Percentiles rank a stretch among this genome's conserved stretches.
These are phyloP conservation scores for Tylopilus intermedius DNA, from an alignment of 768 basidiomycete species.

Conservation along the genomic window DNA sequence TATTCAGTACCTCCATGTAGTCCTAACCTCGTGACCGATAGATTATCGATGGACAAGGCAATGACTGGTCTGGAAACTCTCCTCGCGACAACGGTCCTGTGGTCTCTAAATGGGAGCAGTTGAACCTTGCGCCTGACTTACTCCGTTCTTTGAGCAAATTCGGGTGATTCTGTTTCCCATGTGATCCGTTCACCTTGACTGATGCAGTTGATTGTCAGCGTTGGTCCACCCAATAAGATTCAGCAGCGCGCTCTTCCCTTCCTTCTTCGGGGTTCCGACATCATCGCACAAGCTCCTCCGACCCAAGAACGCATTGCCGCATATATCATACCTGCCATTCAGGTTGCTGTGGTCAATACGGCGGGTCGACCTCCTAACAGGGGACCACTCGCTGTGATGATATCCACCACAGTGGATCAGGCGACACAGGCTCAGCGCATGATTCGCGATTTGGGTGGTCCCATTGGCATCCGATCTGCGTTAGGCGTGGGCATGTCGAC, in stretches of 20 bases:
- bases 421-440: constrained; percentile 95
- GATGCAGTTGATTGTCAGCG: constrained; percentile 41
- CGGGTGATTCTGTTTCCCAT: constrained; percentile 55
- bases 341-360: constrained; percentile 68
- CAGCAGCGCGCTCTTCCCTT: constrained; percentile 96
- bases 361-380: constrained; percentile 52
- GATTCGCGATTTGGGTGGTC: constrained; percentile 89
- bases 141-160: constrained; percentile 88
- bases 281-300: constrained; percentile 97
- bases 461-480: constrained; percentile 87
- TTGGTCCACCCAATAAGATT: constrained; percentile 98
- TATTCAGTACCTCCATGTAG: constrained; percentile 3
- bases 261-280: constrained; percentile 88
- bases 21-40: constrained; percentile 27
- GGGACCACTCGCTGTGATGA: constrained; percentile 83
- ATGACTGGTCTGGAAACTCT: constrained; percentile 48
- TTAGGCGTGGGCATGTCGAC: constrained; percentile 80
- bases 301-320: constrained; percentile 98
- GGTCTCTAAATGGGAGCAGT: constrained; percentile 94
- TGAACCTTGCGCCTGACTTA: constrained; percentile 80
- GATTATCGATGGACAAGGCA: constrained; percentile 54
- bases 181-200: constrained; percentile 11
- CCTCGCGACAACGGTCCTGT: constrained; percentile 72
- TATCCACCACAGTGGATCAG: constrained; percentile 98
- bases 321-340: constrained; percentile 89